Evolutionary conservation across 1,284 basidiomycete genomes (phyloP), one percentile per base, ranked within the genome.

Genomic region (Leccinum fuscescens): DNA sequence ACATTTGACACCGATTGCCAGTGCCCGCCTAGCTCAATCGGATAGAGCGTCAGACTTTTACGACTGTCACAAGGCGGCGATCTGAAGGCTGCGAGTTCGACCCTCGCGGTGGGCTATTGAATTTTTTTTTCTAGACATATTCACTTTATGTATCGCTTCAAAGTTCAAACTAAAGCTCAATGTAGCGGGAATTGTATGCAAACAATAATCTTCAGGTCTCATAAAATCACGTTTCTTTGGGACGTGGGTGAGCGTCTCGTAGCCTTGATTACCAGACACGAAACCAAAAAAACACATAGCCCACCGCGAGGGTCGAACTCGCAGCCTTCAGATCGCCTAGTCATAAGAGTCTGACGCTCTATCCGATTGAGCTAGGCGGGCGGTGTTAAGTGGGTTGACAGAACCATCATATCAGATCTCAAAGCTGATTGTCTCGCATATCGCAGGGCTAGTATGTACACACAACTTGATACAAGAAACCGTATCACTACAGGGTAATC

Each of bases 61-160:
- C 11, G 51, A 62, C 69, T 70, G 20, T 50, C 44, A 8, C 48
- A 50, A 49, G 48, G 48, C 89, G 70, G 72, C 67, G 65, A 86
- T 88, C 86, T 88, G 89, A 90, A 90, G 88, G 88, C 87, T 91
- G 89, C 86, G 86, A 89, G 88, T 91, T 91, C 88, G 89, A 91
- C 88, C 88, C 89, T 90, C 88, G 86, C 88, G 88, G 88, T 90
- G 88, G 88, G 86, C 88, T 90, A 24, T 4, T 17, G 17, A 44
- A 11, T 20, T 46, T 35, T 35, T 35, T 35, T 33, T 35, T 37
- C 17, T 11, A 2, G 17, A 17, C 42, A 17, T 2, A 6, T 20
- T 46, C 17, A 11, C 9, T 49, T 49, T 12, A 39, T 39, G 37
- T 31, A 48, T 22, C 3, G 20, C 9, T 46, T 12, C 17, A 22